Evolutionary conservation across 1,284 basidiomycete species (phyloP).

Genomic region (Vanrija pseudolonga): DNA sequence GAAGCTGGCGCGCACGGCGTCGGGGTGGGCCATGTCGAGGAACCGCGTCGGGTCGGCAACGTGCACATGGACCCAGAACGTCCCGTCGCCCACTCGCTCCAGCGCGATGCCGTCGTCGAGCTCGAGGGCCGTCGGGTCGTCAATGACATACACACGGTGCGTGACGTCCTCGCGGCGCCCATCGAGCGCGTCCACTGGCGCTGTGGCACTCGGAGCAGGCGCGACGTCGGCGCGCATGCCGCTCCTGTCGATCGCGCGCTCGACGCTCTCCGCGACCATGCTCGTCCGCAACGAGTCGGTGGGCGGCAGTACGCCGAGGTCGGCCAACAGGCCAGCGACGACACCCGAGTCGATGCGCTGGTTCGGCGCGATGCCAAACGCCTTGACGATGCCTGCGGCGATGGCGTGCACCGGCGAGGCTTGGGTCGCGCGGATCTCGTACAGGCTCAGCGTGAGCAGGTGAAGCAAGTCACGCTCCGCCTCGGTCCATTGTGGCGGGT

Average conservation of each 20-base stretch:
- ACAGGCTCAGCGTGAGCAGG: conserved; percentile 64
- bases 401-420: conserved; percentile 59
- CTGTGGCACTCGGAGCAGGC: conserved; percentile 12
- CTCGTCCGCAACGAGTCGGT: conserved; percentile 58
- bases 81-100: conserved; percentile 59
- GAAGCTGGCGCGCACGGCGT: conserved; percentile 59
- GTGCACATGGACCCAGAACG: conserved; percentile 83
- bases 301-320: conserved; percentile 66
- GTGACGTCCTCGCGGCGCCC: conserved; percentile 68
- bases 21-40: conserved; percentile 64
- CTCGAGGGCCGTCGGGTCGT: conserved; percentile 76
- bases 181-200: conserved; percentile 21
- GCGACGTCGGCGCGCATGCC: conserved; percentile 26
- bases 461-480: conserved; percentile 64
- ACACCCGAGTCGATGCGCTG: conserved; percentile 49
- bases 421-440: conserved; percentile 61
- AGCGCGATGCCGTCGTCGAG: conserved; percentile 92
- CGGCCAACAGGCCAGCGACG: conserved; percentile 56
- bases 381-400: conserved; percentile 62
- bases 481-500: conserved; percentile 53
- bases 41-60: conserved; percentile 87
- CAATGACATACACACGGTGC: conserved; percentile 82
- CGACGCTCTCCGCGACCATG: conserved; percentile 24
- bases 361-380: conserved; percentile 50
- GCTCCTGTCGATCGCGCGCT: conserved; percentile 19